Conservation (phyloP, 164 flowering plant species). For the Nelumbo lutea region DNA sequence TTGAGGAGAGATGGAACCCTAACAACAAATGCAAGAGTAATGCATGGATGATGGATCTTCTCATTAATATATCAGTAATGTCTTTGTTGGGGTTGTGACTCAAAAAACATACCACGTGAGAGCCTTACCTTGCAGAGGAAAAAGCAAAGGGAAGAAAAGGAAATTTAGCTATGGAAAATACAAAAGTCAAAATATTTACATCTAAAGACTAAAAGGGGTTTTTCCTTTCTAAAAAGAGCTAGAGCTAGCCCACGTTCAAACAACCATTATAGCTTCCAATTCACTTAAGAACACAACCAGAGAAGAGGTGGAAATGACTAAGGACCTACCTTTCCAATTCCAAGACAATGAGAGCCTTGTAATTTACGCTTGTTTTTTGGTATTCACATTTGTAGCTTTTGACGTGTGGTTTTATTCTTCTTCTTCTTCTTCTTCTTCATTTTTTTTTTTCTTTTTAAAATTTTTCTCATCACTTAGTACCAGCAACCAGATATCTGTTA, state of each 20-base stretch:
- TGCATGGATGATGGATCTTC: too few relatives aligned
- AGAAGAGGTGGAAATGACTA: not conserved
- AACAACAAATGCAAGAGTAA: too few relatives aligned
- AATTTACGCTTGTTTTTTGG: not conserved
- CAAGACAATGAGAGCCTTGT: constrained; percentile 3
- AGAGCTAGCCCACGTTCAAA: not conserved
- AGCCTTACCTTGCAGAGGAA: constrained; percentile 10
- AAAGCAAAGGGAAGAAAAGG: constrained; percentile 1
- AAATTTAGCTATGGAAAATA: not conserved
- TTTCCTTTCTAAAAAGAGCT: not conserved
- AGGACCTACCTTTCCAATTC: not conserved
- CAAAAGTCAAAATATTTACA: constrained; percentile 7
- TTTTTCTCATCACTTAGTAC: too few relatives aligned
- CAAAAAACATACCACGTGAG: constrained; percentile 39
- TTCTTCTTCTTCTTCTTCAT: too few relatives aligned
- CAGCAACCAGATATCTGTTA: too few relatives aligned
- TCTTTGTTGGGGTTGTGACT: not conserved
- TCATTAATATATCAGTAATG: too few relatives aligned
- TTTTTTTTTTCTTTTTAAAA: too few relatives aligned
- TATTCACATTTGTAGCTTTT: not conserved
- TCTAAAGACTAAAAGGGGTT: constrained; percentile 1
- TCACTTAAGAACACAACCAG: not conserved
- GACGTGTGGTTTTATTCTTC: not conserved
- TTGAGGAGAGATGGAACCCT: constrained; percentile 2
- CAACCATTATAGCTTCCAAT: constrained; percentile 9